Base-by-base conservation (phyloP, 139 green algal genomes). In the Chlorella vulgaris region DNA sequence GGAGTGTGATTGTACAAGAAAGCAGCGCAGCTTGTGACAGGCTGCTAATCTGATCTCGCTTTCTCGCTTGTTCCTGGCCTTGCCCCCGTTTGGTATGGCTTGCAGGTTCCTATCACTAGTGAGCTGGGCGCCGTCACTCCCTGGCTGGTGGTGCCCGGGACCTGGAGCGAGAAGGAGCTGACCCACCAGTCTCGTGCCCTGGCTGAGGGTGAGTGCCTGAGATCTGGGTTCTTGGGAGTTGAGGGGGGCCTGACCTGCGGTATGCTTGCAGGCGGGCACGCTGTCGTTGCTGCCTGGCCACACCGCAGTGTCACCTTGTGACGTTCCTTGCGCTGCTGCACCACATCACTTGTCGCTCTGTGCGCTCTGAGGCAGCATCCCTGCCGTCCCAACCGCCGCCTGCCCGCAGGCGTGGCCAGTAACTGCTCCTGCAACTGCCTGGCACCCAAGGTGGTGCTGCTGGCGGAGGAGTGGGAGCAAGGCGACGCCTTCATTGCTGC, bases 61-160 rank as follows among this genome's bases (percentile, higher is more conserved):
- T n/a, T n/a, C n/a, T n/a, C n/a, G n/a, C n/a, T n/a, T n/a, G n/a
- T n/a, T n/a, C n/a, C n/a, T n/a, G n/a, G n/a, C n/a, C n/a, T n/a
- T n/a, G n/a, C n/a, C n/a, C n/a, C n/a, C 21, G 7, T 28, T 0
- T 43, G 8, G 18, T 18, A 26, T 36, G 29, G 31, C 21, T 36
- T 8, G 29, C 86, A 90, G 86, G 84, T 90, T 5, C 84, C 86
- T 61, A 87, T 89, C 29, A 88, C 82, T n/a, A 78, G 40, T 29
- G 94, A 98, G 89, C 91, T 98, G 6, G 93, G 93, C 36, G 95
- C 92, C 81, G 87, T 97, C 1, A 97, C 94, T 0, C 94, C 94
- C 24, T 95, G 90, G 88, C 93, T 98, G 76, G 88, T 98, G 60
- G 81, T 92, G 18, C 94, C 94, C 0, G 88, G 89, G 5, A 67